Conservation (phyloP, 148 eudicot species). For the Rhododendron ovatum region DNA sequence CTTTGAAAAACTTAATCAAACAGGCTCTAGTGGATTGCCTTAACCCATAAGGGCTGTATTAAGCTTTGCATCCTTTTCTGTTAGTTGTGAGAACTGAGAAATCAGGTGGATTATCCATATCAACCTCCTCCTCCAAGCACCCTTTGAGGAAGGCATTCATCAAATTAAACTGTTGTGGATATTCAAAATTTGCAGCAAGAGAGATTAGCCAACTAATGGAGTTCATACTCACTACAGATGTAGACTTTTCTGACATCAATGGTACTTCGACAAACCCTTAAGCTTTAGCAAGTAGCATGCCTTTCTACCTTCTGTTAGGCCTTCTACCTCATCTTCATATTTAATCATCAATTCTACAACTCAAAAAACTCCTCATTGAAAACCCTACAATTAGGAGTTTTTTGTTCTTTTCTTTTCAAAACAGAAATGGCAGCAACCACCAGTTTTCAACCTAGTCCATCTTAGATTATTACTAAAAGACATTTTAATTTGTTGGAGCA, state of each 20-base stretch:
- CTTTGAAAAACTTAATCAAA: background rate
- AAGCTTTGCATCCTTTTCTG: background rate
- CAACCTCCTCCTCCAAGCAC: background rate
- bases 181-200: background rate
- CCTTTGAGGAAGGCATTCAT: background rate
- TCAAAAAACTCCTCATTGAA: background rate
- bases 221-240: background rate
- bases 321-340: background rate
- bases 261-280: background rate
- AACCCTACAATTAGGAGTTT: background rate
- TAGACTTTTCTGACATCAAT: background rate
- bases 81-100: background rate
- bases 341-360: background rate
- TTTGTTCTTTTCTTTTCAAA: background rate
- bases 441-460: background rate
- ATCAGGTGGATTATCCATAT: background rate
- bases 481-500: background rate
- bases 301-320: background rate
- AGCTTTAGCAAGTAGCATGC: background rate
- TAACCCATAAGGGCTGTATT: background rate
- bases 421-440: background rate
- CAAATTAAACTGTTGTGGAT: background rate
- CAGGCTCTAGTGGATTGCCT: background rate
- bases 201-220: background rate
- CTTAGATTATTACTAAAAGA: background rate